These are phyloP conservation scores for Puccinia coronata DNA, from an alignment of 1,284 basidiomycete genomes.

Conservation along the genomic window DNA sequence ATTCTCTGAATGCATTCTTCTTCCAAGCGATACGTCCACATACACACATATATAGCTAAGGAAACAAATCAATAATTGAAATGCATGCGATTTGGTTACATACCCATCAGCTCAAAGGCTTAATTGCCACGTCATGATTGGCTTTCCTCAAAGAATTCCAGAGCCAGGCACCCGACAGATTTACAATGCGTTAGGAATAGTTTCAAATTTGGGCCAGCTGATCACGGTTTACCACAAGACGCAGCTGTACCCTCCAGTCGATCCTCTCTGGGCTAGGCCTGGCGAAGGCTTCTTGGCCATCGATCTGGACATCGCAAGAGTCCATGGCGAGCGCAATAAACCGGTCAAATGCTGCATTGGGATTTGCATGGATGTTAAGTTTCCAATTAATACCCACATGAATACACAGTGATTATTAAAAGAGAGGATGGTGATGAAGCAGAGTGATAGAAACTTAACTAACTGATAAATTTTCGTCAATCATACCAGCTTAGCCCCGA, in stretches of 20 bases:
- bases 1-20: too few species aligned
- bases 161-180: conserved; percentile 7
- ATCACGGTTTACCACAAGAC: conserved; percentile 44
- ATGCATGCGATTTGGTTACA: too few species aligned
- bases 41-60: too few species aligned
- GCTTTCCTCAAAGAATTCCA: conserved; percentile 39
- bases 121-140: conserved; percentile 47
- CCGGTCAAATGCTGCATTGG: conserved; percentile 44
- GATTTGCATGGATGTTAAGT: conserved; percentile 49
- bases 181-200: conserved; percentile 43
- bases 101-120: conserved; percentile 26
- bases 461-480: too few species aligned
- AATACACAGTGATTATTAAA: too few species aligned
- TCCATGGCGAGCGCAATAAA: background rate
- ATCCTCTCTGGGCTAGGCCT: conserved; percentile 43
- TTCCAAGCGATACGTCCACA: background rate
- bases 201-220: conserved; percentile 31
- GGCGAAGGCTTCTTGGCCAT: conserved; percentile 36
- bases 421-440: too few species aligned
- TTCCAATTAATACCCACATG: background rate
- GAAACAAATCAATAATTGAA: background rate
- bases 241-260: conserved; percentile 42
- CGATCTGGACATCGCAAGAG: conserved; percentile 34
- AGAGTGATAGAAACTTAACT: too few species aligned
- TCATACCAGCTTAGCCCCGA: conserved; percentile 10